Evolutionary conservation across 768 basidiomycete species (phyloP).

Genomic region (Piloderma croceum): DNA sequence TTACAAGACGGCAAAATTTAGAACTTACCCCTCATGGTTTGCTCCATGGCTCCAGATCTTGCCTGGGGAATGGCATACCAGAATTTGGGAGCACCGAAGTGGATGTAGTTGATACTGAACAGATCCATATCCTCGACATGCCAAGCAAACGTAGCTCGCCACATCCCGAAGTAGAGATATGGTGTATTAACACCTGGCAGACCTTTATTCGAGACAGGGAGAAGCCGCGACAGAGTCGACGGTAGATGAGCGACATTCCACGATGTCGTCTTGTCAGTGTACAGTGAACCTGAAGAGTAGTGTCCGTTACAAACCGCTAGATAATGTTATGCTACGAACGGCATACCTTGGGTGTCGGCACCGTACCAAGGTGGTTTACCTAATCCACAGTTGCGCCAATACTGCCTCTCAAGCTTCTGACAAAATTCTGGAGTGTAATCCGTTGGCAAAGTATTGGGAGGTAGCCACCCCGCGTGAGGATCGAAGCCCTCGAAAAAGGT

Average conservation of each 20-base stretch:
- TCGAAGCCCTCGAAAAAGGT: constrained; percentile 69
- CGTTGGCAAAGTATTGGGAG: constrained; percentile 56
- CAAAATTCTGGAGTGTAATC: constrained; percentile 92
- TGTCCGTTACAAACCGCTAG: constrained; percentile 4
- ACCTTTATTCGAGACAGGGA: constrained; percentile 60
- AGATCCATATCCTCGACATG: constrained; percentile 99
- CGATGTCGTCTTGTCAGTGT: constrained; percentile 65
- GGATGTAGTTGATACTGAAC: constrained; percentile 98
- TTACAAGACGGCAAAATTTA: not conserved
- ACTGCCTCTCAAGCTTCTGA: constrained; percentile 78
- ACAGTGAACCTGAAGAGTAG: constrained; percentile 48
- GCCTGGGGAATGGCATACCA: constrained; percentile 97
- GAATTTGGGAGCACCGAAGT: constrained; percentile 94
- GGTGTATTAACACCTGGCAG: constrained; percentile 96
- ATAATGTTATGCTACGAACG: not conserved
- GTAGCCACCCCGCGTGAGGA: constrained; percentile 74
- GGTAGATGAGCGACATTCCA: constrained; percentile 97
- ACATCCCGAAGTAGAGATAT: constrained; percentile 99
- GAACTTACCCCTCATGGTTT: constrained; percentile 74
- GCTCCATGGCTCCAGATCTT: constrained; percentile 76
- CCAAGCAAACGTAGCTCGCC: constrained; percentile 98
- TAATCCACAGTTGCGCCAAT: constrained; percentile 87
- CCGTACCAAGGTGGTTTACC: constrained; percentile 97
- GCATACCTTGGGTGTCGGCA: constrained; percentile 85
- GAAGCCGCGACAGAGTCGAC: constrained; percentile 76